Conservation (phyloP, 768 basidiomycete genomes). For the Myochromella boudieri region DNA sequence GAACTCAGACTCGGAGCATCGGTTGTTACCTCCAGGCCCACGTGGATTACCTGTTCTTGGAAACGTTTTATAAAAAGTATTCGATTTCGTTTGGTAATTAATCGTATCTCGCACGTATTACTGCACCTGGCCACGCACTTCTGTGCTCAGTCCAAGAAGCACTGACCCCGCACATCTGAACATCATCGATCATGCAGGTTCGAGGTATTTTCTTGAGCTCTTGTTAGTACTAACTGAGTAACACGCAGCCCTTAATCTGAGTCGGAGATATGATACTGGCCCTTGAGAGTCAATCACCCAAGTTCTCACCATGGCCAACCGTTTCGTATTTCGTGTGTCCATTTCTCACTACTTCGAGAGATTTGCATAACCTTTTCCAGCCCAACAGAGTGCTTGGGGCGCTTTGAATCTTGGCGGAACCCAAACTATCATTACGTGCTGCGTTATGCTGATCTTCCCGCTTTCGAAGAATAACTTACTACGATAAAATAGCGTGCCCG, state of each 20-base stretch:
- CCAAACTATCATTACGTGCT: no score
- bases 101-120: background rate
- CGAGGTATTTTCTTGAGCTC: background rate
- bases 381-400: background rate
- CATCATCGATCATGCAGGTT: background rate
- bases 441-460: no score
- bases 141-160: background rate
- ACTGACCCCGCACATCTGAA: background rate
- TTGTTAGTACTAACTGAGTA: background rate
- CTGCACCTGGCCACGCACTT: background rate
- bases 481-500: background rate
- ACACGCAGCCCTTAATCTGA: background rate
- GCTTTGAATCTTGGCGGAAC: no score
- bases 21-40: background rate
- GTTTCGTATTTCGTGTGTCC: background rate
- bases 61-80: background rate
- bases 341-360: background rate
- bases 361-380: background rate
- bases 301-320: background rate
- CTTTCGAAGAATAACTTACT: background rate
- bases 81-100: background rate
- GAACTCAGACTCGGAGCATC: constrained; percentile 1
- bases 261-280: background rate
- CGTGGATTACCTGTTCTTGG: background rate
- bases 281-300: constrained; percentile 1